Percentiles rank a stretch among this genome's conserved stretches.
These are phyloP conservation scores for Rhizopogon vinicolor DNA, from an alignment of 768 basidiomycete species.

Conservation along the genomic window DNA sequence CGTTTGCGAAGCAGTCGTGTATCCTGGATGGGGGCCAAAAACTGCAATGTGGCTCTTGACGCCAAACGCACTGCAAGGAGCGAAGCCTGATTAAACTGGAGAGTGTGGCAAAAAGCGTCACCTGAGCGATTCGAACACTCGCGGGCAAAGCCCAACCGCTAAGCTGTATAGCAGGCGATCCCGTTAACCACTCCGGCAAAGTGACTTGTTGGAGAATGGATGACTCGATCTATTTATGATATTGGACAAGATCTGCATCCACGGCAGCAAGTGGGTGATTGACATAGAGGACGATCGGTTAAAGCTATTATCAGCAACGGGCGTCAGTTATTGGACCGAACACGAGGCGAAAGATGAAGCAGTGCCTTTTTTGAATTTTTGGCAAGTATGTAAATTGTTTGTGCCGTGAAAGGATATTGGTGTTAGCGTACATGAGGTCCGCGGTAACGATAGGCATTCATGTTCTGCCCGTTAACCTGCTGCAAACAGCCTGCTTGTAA, in stretches of 20 bases:
- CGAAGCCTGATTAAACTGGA: no score
- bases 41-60: no score
- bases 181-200: constrained; percentile 96
- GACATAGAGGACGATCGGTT: no score
- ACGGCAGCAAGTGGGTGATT: no score
- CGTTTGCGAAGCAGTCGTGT: constrained; percentile 1
- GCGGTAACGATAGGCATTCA: no score
- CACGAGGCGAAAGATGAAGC: background rate
- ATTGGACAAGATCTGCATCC: no score
- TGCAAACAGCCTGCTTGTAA: background rate
- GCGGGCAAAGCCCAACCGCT: constrained; percentile 61
- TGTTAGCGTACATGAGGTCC: background rate
- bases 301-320: no score
- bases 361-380: background rate
- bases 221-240: no score
- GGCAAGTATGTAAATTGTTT: background rate
- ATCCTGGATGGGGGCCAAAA: no score
- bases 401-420: background rate
- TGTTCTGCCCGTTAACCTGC: background rate
- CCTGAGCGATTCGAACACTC: constrained; percentile 62
- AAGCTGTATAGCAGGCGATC: constrained; percentile 61
- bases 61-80: no score
- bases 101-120: constrained; percentile 38
- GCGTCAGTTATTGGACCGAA: background rate
- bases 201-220: constrained; percentile 40